Conservation (phyloP, 495 filamentous ascomycete genomes). For the Penicillium crystallinum region DNA sequence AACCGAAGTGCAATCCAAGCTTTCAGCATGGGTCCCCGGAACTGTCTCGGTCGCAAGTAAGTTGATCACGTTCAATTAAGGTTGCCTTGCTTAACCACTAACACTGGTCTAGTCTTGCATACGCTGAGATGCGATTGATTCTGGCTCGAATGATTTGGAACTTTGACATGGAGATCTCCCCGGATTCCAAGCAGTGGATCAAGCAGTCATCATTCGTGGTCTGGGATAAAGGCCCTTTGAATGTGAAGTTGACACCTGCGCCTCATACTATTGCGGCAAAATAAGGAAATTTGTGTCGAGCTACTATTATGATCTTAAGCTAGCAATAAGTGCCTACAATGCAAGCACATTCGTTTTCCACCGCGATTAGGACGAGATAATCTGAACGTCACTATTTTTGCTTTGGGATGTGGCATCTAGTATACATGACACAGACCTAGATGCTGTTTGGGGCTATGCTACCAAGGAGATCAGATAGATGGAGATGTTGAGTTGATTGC, state of each 20-base stretch:
- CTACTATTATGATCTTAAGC: no score
- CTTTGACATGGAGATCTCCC: conserved; percentile 8
- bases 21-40: conserved; percentile 44
- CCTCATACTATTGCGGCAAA: background rate
- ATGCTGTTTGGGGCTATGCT: no score
- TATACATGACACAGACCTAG: no score
- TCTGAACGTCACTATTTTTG: no score
- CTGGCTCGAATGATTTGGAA: conserved; percentile 17
- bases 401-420: no score
- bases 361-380: no score
- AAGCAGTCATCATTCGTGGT: background rate
- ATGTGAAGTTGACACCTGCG: background rate
- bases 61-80: background rate
- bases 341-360: no score
- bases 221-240: background rate
- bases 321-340: no score
- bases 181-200: conserved; percentile 3
- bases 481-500: no score
- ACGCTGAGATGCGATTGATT: conserved; percentile 31
- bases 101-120: conserved; percentile 22
- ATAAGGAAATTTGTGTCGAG: background rate
- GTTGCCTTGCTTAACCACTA: background rate
- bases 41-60: conserved; percentile 47
- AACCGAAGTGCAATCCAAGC: conserved; percentile 34
- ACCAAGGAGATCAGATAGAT: no score